Evolutionary conservation across 164 flowering plant species (phyloP).

Genomic region (Houttuynia cordata): DNA sequence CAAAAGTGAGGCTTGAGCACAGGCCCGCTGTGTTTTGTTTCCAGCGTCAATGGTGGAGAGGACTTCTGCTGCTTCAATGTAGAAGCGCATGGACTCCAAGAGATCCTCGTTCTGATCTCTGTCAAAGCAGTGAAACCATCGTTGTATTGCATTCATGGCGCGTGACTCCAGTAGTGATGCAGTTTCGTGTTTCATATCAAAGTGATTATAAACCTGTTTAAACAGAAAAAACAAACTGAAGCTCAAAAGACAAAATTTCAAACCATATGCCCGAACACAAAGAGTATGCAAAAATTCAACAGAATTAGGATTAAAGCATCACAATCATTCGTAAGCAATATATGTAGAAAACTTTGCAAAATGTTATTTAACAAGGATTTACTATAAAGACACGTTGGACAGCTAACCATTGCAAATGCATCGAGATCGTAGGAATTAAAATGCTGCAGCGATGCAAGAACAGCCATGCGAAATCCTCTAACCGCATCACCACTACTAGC

Average conservation of each 20-base stretch:
- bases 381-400: neutral
- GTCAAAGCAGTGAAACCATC: conserved; percentile 62
- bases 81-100: conserved; percentile 81
- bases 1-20: conserved; percentile 89
- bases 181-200: conserved; percentile 94
- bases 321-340: neutral
- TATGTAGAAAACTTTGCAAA: neutral
- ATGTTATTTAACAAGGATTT: neutral
- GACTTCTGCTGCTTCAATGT: conserved; percentile 86
- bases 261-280: neutral
- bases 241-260: neutral
- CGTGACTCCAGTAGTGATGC: conserved; percentile 82
- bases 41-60: conserved; percentile 91
- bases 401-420: conserved; percentile 86
- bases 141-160: conserved; percentile 47
- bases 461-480: conserved; percentile 94
- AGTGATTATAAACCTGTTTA: conserved; percentile 85
- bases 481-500: conserved; percentile 71
- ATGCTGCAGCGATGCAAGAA: conserved; percentile 83
- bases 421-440: conserved; percentile 82
- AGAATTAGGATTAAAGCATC: neutral
- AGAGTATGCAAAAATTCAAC: neutral
- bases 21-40: conserved; percentile 64
- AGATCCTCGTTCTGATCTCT: conserved; percentile 88
- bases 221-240: conserved; percentile 5